Evolutionary conservation across 805 yeast species (phyloP), one percentile per base, ranked within the genome.

Genomic region (Scheffersomyces amazonensis): DNA sequence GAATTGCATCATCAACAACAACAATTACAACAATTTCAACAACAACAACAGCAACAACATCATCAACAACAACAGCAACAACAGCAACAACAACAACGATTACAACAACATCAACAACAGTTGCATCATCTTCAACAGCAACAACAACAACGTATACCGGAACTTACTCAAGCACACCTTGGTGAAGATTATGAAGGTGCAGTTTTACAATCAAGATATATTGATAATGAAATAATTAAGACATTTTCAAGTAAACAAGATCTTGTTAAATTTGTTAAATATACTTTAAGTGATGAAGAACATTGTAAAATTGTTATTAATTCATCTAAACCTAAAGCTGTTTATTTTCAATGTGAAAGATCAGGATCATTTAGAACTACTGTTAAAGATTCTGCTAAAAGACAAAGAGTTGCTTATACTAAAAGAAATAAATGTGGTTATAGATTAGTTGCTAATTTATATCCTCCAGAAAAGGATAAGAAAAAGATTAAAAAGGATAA

Each of bases 391-490:
- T 57, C 70, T 17, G 48, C 66, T 34, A 68, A 69, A 54, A 54
- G 75, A 53, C 73, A 69, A 46, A 50, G 75, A 47, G 71, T 68
- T 10, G 75, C 74, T 11, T 69, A 68, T 56, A 69, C 74, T 40
- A 69, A 69, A 53, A 51, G 75, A 44, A 63, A 60, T 52, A 69
- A 69, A 54, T 69, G 75, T 54, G 73, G 71, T 16, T 69, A 68
- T 54, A 47, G 73, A 36, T 54, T 69, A 45, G 73, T 69, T 17
- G 71, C 71, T 34, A 66, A 66, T 48, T 54, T 58, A 56, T 66
- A 67, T 43, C 74, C 73, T 18, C 65, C 70, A 1, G 73, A 68
- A 36, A 69, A 68, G 56, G 73, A 67, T 37, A 60, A 62, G 62
- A 54, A 62, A 44, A 57, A 61, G 52, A 49, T 41, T 34, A 49